These are phyloP conservation scores for Perilla frutescens DNA, from an alignment of 257 asterid species.

Conservation along the genomic window DNA sequence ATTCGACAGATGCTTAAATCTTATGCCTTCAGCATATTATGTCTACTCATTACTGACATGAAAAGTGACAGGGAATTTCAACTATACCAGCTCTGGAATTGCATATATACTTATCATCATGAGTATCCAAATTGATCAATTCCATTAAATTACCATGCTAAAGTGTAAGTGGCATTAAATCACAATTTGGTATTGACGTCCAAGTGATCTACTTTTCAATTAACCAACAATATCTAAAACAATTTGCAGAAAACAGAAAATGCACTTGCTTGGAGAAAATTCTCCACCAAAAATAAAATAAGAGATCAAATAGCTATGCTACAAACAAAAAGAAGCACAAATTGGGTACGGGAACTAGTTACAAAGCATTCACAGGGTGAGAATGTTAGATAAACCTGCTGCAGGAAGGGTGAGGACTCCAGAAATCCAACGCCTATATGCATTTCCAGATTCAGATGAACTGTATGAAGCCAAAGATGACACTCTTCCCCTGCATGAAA, in stretches of 20 bases:
- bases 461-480: conserved; percentile 65
- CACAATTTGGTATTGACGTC: not conserved
- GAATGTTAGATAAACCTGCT: conserved; percentile 63
- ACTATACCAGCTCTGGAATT: not conserved
- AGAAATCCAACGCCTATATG: conserved; percentile 70
- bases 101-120: not conserved
- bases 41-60: not conserved
- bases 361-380: not conserved
- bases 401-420: conserved; percentile 80
- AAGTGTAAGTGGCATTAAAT: not conserved
- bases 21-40: not conserved
- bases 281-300: not conserved
- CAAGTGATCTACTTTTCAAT: not conserved
- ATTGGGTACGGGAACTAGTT: conserved; percentile 19
- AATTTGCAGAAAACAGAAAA: not conserved
- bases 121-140: not conserved
- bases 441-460: conserved; percentile 64
- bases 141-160: not conserved
- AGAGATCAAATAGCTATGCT: not conserved
- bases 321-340: conserved; percentile 6
- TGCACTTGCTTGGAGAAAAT: conserved; percentile 2
- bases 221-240: not conserved
- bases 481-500: conserved; percentile 69
- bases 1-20: conserved; percentile 6
- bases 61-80: not conserved